Base-by-base conservation (phyloP, 768 basidiomycete genomes). In the Leucocoprinus leucothites region DNA sequence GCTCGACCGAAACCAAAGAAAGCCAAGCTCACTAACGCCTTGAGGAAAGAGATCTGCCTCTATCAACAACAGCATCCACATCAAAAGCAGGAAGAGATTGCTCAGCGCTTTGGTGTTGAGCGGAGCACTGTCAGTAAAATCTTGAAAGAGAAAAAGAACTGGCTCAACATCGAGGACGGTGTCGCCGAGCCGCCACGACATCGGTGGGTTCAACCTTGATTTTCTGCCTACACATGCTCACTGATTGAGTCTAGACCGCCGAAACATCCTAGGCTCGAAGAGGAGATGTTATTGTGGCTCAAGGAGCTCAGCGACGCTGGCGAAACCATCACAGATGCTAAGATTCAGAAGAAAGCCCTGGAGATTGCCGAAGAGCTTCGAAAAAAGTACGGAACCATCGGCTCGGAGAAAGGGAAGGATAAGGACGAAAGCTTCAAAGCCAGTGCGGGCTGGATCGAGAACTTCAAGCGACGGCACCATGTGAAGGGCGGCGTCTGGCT, bases 101-200 rank as follows among this genome's bases (percentile, higher is more conserved):
- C 87, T 3, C 73, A 74, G 9, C 71, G 73, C 28, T 94, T 87
- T 66, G 81, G 82, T 48, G 87, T 94, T 57, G 93, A 95, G 65
- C 84, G 93, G 50, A 94, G 91, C 71, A 95, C 93, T n/a, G 87
- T 95, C 68, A 90, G 88, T 71, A 94, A 95, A 72, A 94, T 93
- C 59, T 77, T 94, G 60, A 94, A 94, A 69, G 74, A 87, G 64
- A 91, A 89, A 69, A 76, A 78, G n/a, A 82, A 84, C 60, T 95
- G 91, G 92, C 72, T 94, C 65, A 84, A 79, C 60, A 77, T 88
- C 38, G 76, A 79, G 13, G 79, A 79, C 53, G 79, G 84, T 63
- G 80, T 81, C 56, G 77, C 75, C 56, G 73, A 81, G 57, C 78
- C 49, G 75, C 83, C 56, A 78, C 85, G n/a, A 88, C 82, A 88